Conservation (phyloP, 257 asterid species). For the Paulownia fortunei region DNA sequence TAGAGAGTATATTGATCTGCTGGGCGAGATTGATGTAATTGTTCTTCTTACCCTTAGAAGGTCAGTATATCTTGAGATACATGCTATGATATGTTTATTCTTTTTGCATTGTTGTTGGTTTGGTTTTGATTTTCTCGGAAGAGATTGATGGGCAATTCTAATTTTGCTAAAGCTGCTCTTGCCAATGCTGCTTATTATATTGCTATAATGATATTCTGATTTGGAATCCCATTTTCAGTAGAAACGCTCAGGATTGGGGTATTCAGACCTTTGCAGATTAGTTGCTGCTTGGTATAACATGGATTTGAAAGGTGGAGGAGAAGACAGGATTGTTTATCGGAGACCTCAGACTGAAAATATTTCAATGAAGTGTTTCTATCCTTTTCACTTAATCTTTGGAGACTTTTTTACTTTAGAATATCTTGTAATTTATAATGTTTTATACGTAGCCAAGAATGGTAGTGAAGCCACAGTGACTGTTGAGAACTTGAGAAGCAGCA, state of each 20-base stretch:
- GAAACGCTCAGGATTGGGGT: background rate
- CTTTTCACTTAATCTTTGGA: no score
- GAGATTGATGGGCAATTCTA: background rate
- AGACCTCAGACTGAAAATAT: no score
- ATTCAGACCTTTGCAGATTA: background rate
- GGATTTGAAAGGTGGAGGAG: background rate
- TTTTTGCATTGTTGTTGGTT: background rate
- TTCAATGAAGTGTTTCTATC: no score
- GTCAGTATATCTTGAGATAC: background rate
- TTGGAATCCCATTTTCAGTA: background rate
- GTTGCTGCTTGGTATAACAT: background rate
- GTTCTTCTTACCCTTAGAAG: background rate
- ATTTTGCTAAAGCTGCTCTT: background rate
- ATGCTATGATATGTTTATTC: background rate
- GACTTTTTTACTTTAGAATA: no score
- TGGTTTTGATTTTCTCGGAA: background rate
- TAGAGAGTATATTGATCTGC: background rate
- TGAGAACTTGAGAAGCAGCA: no score
- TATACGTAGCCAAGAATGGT: no score
- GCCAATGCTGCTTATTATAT: background rate
- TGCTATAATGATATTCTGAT: background rate
- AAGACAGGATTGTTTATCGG: background rate
- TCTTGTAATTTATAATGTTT: no score
- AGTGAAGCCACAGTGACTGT: no score
- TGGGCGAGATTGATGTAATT: background rate